Evolutionary conservation across 2,329 filamentous ascomycete species (phyloP).

Genomic region (Fragosphaeria purpurea): DNA sequence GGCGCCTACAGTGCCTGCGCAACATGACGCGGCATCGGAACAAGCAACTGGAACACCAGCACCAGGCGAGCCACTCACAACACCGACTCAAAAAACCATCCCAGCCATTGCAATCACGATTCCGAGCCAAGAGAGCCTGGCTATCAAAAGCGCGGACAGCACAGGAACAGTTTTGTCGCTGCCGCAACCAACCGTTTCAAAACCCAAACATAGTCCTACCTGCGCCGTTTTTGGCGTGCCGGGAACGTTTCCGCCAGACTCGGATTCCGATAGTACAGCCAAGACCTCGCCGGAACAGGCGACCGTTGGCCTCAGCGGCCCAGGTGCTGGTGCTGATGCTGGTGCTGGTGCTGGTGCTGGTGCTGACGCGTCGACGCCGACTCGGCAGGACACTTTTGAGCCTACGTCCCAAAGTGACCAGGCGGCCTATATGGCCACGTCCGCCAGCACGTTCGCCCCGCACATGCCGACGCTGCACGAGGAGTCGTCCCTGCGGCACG

Average conservation of each 20-base stretch:
- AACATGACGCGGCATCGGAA: too few relatives aligned
- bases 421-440: slow-evolving; percentile 11
- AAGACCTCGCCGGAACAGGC: slow-evolving; percentile 1
- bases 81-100: slow-evolving; percentile 15
- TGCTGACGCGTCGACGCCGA: not conserved
- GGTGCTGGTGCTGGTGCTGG: not conserved
- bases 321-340: not conserved
- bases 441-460: slow-evolving; percentile 15
- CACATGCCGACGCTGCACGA: slow-evolving; percentile 23
- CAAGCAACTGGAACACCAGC: not conserved
- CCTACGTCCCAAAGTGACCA: slow-evolving; percentile 15
- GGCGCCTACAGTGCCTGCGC: not conserved
- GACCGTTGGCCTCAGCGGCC: not conserved
- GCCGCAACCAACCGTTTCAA: too few relatives aligned
- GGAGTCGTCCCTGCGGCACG: slow-evolving; percentile 10
- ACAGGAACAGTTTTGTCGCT: too few relatives aligned
- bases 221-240: slow-evolving; percentile 39
- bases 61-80: not conserved
- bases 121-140: slow-evolving; percentile 25
- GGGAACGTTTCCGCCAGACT: slow-evolving; percentile 45
- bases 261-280: slow-evolving; percentile 17
- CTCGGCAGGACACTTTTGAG: slow-evolving; percentile 13
- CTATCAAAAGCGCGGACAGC: not conserved
- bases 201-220: not conserved
- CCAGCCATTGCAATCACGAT: slow-evolving; percentile 36